These are phyloP conservation scores for Monilinia aucupariae DNA, from an alignment of 2,329 filamentous ascomycete species.

Conservation along the genomic window DNA sequence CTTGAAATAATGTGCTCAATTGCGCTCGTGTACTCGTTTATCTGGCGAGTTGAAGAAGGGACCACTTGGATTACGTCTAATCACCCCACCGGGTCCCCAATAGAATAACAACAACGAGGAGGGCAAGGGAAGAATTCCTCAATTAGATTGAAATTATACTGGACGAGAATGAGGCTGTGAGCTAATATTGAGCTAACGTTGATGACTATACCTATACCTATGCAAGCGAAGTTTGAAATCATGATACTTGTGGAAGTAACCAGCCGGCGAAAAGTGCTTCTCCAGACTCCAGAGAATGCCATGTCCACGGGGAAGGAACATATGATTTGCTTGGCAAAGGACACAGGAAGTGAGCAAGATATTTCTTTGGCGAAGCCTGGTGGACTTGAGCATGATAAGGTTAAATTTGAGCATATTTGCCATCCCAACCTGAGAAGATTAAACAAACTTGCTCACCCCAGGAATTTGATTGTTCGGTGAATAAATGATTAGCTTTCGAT, in stretches of 20 bases:
- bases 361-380: not conserved
- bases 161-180: too few relatives aligned
- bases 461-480: not conserved
- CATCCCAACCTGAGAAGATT: not conserved
- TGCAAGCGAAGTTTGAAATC: too few relatives aligned
- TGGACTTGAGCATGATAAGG: not conserved
- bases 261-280: not conserved
- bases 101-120: not conserved
- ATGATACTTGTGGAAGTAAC: not conserved
- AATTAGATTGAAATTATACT: too few relatives aligned
- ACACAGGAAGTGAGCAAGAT: not conserved
- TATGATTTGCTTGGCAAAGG: not conserved
- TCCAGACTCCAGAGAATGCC: not conserved
- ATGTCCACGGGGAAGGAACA: not conserved
- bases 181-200: too few relatives aligned
- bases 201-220: too few relatives aligned
- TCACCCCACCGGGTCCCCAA: not conserved
- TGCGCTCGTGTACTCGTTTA: constrained; percentile 15
- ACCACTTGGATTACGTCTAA: not conserved
- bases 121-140: too few relatives aligned
- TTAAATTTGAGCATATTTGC: not conserved
- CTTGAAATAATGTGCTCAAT: constrained; percentile 21
- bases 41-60: not conserved
- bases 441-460: constrained; percentile 11
- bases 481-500: not conserved